phyloP scores from a whole-genome alignment of 169 alveolate genomes.

The Sarcocystis neurona region DNA sequence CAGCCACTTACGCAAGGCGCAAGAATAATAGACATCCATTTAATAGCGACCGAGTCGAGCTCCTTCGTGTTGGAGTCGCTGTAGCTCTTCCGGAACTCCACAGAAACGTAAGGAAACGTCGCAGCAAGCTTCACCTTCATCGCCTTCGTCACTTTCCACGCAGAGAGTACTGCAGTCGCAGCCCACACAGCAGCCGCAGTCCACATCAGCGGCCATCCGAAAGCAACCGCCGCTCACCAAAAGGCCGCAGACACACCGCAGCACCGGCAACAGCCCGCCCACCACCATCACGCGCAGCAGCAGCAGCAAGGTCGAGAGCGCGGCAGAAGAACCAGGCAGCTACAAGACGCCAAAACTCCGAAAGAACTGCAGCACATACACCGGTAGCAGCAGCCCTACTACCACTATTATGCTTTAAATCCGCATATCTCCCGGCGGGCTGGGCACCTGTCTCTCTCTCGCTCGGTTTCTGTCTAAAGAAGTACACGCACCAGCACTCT shows the following conservation, averaged over 20 bases:
- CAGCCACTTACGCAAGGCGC: conserved; percentile 80
- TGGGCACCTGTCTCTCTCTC: too few relatives aligned
- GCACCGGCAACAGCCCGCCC: neutral
- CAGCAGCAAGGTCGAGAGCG: neutral
- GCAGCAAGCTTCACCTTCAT: conserved; percentile 75
- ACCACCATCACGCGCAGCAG: neutral
- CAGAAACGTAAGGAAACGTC: conserved; percentile 83
- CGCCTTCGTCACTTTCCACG: conserved; percentile 96
- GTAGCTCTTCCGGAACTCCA: conserved; percentile 77
- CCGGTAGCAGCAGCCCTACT: too few relatives aligned
- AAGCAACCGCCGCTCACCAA: neutral
- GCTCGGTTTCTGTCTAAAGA: too few relatives aligned
- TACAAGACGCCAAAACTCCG: too few relatives aligned
- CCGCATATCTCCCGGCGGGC: too few relatives aligned
- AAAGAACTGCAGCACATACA: too few relatives aligned
- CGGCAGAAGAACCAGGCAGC: neutral
- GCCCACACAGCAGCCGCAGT: neutral
- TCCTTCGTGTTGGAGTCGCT: conserved; percentile 88
- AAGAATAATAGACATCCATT: conserved; percentile 87
- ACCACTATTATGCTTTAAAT: too few relatives aligned
- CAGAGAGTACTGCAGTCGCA: conserved; percentile 71
- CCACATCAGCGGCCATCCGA: neutral
- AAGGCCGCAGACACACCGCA: neutral
- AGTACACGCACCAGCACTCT: too few relatives aligned
- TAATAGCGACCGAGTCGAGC: conserved; percentile 90